These are phyloP conservation scores for Populus hybrid DNA, from an alignment of 441 rosid genomes.

Conservation along the genomic window DNA sequence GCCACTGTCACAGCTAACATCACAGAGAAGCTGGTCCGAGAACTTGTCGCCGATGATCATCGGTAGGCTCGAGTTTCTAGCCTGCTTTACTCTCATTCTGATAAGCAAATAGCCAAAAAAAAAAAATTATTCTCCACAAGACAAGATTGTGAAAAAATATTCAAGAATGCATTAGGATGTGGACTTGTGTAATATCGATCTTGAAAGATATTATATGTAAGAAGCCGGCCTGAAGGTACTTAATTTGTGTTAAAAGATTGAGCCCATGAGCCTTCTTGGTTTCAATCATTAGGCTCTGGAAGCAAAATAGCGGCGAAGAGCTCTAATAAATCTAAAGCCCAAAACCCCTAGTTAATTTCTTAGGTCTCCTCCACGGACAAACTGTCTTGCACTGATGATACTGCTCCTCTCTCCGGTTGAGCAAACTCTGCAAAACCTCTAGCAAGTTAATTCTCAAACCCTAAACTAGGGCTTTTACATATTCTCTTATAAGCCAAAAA, in stretches of 20 bases:
- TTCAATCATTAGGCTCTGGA: not conserved
- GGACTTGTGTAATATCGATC: too few relatives aligned
- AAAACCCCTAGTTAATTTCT: not conserved
- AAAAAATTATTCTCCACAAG: too few relatives aligned
- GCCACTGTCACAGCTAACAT: conserved; percentile 61
- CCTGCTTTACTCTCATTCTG: not conserved
- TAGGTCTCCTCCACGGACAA: not conserved
- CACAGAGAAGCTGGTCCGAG: conserved; percentile 66
- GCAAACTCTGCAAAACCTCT: not conserved
- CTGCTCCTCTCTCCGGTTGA: not conserved
- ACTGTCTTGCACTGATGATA: not conserved
- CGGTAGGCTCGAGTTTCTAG: conserved; percentile 34
- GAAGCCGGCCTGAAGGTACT: not conserved
- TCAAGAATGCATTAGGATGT: too few relatives aligned
- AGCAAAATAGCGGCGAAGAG: not conserved
- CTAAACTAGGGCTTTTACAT: not conserved
- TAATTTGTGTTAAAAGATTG: not conserved
- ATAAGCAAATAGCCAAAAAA: too few relatives aligned
- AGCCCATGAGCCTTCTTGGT: not conserved
- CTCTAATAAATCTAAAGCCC: not conserved
- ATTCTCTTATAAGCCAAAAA: not conserved
- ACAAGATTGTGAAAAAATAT: too few relatives aligned
- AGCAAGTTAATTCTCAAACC: not conserved
- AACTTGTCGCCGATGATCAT: conserved; percentile 69
- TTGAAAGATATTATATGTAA: too few relatives aligned